Evolutionary conservation across 2,329 filamentous ascomycete genomes (phyloP).

Genomic region (Diaporthe australafricana): DNA sequence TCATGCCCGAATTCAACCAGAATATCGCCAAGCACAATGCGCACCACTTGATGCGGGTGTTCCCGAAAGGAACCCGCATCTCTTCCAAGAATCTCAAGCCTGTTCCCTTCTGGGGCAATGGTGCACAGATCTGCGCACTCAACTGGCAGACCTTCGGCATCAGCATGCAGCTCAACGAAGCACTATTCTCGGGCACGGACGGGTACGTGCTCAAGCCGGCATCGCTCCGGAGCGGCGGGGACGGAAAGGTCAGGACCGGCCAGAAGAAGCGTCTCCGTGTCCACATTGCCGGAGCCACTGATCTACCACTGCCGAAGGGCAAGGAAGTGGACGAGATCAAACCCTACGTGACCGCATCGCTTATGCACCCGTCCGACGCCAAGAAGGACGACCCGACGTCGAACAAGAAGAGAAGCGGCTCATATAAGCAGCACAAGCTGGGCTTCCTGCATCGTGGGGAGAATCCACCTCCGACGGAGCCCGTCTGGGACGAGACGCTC

Average conservation of each 20-base stretch:
- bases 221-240: conserved; percentile 66
- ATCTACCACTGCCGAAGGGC: conserved; percentile 66
- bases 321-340: conserved; percentile 65
- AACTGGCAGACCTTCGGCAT: conserved; percentile 78
- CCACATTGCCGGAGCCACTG: conserved; percentile 71
- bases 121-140: conserved; percentile 76
- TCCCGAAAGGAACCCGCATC: conserved; percentile 76
- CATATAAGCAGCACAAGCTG: conserved; percentile 67
- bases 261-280: conserved; percentile 62
- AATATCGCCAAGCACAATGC: conserved; percentile 72
- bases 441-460: conserved; percentile 68
- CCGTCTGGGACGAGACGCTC: conserved; percentile 73
- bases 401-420: conserved; percentile 69
- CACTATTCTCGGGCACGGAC: conserved; percentile 72
- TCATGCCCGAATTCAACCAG: conserved; percentile 59
- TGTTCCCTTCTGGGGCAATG: conserved; percentile 73
- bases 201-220: conserved; percentile 76
- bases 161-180: conserved; percentile 76
- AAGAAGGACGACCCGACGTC: conserved; percentile 53
- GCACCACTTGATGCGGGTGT: conserved; percentile 76
- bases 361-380: conserved; percentile 68
- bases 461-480: conserved; percentile 69
- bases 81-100: conserved; percentile 73
- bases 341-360: conserved; percentile 74
- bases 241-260: conserved; percentile 49